Evolutionary conservation across 176 grass and related monocot species (phyloP).

Genomic region (Melocanna baccifera): DNA sequence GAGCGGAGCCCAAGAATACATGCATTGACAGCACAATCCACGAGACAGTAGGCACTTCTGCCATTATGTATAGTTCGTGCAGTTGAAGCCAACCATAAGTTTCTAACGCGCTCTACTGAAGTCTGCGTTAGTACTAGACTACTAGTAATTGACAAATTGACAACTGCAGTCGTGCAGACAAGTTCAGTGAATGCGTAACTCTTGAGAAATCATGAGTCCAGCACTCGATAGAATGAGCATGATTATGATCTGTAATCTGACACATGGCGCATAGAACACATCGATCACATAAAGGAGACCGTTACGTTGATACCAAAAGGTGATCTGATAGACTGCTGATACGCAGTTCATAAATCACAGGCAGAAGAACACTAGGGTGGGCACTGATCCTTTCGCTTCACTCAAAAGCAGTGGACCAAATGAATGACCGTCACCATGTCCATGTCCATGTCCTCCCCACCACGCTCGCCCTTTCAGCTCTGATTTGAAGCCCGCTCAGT

Average conservation of each 20-base stretch:
- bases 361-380: background rate
- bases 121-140: background rate
- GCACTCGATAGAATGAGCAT: background rate
- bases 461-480: background rate
- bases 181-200: background rate
- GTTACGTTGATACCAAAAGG: conserved; percentile 6
- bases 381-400: conserved; percentile 43
- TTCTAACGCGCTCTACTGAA: background rate
- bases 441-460: conserved; percentile 29
- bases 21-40: background rate
- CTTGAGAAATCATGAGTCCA: background rate
- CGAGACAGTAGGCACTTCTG: background rate
- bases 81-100: background rate
- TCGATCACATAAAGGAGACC: background rate
- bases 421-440: conserved; percentile 17
- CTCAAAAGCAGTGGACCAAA: conserved; percentile 37
- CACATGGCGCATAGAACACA: background rate
- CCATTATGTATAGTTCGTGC: background rate
- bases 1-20: background rate
- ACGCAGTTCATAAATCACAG: conserved; percentile 15
- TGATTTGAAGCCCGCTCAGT: too few relatives aligned
- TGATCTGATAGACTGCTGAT: background rate
- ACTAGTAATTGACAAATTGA: background rate
- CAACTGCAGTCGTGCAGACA: background rate
- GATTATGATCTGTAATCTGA: background rate